Evolutionary conservation across 768 basidiomycete genomes (phyloP), one percentile per base, ranked within the genome.

Genomic region (Pleurotus djamor): DNA sequence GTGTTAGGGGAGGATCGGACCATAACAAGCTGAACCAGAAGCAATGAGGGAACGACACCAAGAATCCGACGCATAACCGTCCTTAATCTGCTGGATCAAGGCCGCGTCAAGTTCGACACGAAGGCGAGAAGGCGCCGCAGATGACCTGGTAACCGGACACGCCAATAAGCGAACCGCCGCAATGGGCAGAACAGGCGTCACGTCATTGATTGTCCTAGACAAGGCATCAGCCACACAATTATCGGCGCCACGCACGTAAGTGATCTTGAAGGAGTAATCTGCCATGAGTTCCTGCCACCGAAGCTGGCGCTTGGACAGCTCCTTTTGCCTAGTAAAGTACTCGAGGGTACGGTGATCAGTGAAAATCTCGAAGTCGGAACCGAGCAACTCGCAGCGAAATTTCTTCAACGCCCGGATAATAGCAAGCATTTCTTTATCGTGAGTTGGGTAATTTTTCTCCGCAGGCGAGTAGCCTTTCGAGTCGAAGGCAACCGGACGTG

Each of bases 271-370:
- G 28, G 79, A 68, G 57, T 67, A 80, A 32, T 80, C 70, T 0
- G 69, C 60, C 4, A 81, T 43, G 48, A 70, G 69, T 61, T 76
- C 67, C 56, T 66, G 61, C 79, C 78, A 79, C 0, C 67, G 60
- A 0, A 65, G 62, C 52, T 80, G 79, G 0, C 63, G 52, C 0
- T 67, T 59, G 0, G 70, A 77, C 1, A 81, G 60, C 17, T 76
- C 65, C 3, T 56, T 43, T 54, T 79, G 77, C 0, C 57, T 61
- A 1, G 65, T 8, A 51, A 77, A 71, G n/a, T 66, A 52, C 57
- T 76, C 70, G 4, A 74, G 64, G 0, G 73, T 71, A 0, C 63
- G 47, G 57, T 77, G 74, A 54, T 76, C 74, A 1, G 73, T 74
- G 58, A 48, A 72, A 28, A 76, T 64, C 0, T 36, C 1, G 66